A percentile compares a stretch with the other conserved stretches of the same genome.
These are phyloP conservation scores for Halophytophthora polymorphica DNA, from an alignment of 352 stramenopile genomes.

Conservation along the genomic window DNA sequence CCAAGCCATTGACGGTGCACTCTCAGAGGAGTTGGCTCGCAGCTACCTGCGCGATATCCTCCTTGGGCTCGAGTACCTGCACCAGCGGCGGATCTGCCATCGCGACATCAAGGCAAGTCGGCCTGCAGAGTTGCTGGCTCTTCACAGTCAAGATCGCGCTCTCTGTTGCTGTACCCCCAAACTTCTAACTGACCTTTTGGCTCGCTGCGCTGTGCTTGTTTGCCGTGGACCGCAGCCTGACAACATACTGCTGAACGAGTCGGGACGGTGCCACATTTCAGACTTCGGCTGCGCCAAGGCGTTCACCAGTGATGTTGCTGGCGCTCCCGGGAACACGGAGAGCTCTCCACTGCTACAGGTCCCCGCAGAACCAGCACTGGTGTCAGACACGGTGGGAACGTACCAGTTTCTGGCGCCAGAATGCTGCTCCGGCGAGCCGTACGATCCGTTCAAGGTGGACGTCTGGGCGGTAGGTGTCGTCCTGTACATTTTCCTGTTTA, in stretches of 20 bases:
- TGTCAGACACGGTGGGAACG: conserved; percentile 86
- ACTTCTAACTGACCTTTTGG: conserved; percentile 6
- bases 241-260: conserved; percentile 84
- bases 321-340: background rate
- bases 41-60: conserved; percentile 72
- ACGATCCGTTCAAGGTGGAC: conserved; percentile 82
- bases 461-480: conserved; percentile 85
- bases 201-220: conserved; percentile 1
- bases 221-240: conserved; percentile 48
- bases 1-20: conserved; percentile 40
- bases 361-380: conserved; percentile 11
- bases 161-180: background rate
- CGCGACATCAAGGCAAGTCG: conserved; percentile 83
- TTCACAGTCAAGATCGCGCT: no score
- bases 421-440: conserved; percentile 77
- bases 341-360: background rate
- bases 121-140: background rate
- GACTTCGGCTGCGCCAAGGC: conserved; percentile 86
- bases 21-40: conserved; percentile 65
- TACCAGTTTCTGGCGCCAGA: conserved; percentile 90
- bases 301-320: conserved; percentile 3
- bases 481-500: conserved; percentile 86
- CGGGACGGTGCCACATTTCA: conserved; percentile 74
- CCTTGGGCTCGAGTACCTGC: conserved; percentile 78
- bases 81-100: conserved; percentile 74